phyloP scores from a whole-genome alignment of 2,329 filamentous ascomycete genomes.

The Talaromyces piceae region DNA sequence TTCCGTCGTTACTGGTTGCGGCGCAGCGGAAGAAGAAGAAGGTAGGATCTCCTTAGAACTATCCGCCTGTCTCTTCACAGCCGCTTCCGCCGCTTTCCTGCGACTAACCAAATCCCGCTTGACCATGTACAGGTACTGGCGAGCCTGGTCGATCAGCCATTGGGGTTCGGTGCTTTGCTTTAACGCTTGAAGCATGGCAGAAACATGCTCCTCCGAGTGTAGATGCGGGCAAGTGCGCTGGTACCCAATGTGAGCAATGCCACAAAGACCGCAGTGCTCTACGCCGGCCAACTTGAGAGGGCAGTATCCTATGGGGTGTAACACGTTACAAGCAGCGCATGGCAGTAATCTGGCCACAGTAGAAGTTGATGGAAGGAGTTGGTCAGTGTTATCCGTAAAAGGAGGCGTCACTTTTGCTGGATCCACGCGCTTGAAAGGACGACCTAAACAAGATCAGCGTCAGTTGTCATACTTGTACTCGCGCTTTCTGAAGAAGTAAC shows the following conservation, averaged over 20 bases:
- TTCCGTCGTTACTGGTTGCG: neutral
- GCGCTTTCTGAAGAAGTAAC: neutral
- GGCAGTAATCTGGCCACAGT: neutral
- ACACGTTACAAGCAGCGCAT: slow-evolving; percentile 49
- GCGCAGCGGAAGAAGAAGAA: neutral
- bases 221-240: slow-evolving; percentile 55
- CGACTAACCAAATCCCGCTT: slow-evolving; percentile 49
- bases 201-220: slow-evolving; percentile 54
- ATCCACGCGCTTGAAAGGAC: slow-evolving; percentile 33
- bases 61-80: neutral
- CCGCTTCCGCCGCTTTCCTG: slow-evolving; percentile 34
- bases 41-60: neutral
- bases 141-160: slow-evolving; percentile 47
- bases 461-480: neutral
- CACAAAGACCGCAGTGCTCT: slow-evolving; percentile 58
- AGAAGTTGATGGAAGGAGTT: slow-evolving; percentile 6
- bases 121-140: slow-evolving; percentile 50
- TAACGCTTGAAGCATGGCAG: slow-evolving; percentile 56
- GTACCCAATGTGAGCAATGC: slow-evolving; percentile 53
- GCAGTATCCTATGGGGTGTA: slow-evolving; percentile 54
- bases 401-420: slow-evolving; percentile 8
- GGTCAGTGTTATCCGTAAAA: slow-evolving; percentile 14
- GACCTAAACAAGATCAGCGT: slow-evolving; percentile 18
- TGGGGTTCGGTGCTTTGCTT: slow-evolving; percentile 51
- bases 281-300: slow-evolving; percentile 52